Evolutionary conservation across 352 stramenopile genomes (phyloP).

Genomic region (Globisporangium middletonii): DNA sequence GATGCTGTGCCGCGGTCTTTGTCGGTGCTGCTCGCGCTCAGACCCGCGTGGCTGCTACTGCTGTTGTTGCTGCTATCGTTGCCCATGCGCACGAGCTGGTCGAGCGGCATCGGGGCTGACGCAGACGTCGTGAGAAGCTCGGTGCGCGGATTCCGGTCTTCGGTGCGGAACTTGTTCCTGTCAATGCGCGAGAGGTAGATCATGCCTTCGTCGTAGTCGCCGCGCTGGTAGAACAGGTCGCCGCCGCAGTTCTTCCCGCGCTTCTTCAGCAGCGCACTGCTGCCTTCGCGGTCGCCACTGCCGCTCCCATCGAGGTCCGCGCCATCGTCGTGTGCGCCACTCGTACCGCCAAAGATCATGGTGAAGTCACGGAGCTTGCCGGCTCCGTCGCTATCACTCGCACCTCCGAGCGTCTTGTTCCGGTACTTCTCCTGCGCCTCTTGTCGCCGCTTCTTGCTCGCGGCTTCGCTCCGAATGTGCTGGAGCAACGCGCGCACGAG

Average conservation of each 20-base stretch:
- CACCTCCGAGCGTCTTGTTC: constrained; percentile 22
- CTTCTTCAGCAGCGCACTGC: constrained; percentile 13
- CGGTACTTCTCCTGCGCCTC: constrained; percentile 80
- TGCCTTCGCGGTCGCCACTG: constrained; percentile 12
- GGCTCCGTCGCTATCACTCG: constrained; percentile 11
- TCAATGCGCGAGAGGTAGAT: constrained; percentile 85
- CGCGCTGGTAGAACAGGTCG: constrained; percentile 83
- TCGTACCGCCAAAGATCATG: constrained; percentile 35
- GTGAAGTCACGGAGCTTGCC: constrained; percentile 55
- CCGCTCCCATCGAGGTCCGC: background rate
- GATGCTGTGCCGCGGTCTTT: constrained; percentile 1
- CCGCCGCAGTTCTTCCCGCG: constrained; percentile 45
- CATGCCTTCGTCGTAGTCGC: constrained; percentile 78
- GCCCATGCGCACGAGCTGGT: constrained; percentile 37
- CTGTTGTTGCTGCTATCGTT: constrained; percentile 8
- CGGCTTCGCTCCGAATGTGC: constrained; percentile 74
- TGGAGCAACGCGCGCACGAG: constrained; percentile 82
- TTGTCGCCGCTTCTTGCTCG: constrained; percentile 74
- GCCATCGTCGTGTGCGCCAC: background rate
- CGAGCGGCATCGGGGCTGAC: constrained; percentile 36
- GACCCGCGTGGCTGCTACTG: background rate
- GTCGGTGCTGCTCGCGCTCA: background rate
- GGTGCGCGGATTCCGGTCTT: constrained; percentile 49
- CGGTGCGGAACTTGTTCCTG: constrained; percentile 50
- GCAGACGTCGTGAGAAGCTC: constrained; percentile 41